A percentile compares a stretch with the other conserved stretches of the same genome.
These are phyloP conservation scores for Aureobasidium melanogenum DNA, from an alignment of 2,329 filamentous ascomycete genomes.

Conservation along the genomic window DNA sequence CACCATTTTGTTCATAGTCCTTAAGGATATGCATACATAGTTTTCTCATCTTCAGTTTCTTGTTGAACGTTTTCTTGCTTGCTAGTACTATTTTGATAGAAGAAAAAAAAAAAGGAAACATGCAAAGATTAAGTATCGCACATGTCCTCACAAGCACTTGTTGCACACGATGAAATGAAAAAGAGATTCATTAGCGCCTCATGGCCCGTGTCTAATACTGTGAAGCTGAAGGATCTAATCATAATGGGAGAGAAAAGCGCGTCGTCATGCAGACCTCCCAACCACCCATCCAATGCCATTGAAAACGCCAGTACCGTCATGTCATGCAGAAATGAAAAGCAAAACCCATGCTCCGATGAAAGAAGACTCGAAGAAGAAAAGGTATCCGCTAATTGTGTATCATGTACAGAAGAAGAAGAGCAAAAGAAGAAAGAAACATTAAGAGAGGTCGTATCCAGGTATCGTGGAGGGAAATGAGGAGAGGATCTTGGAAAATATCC, in stretches of 20 bases:
- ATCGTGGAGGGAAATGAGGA: background rate
- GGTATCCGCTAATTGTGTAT: background rate
- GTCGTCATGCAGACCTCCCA: background rate
- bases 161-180: too few relatives aligned
- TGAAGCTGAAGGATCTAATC: background rate
- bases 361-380: background rate
- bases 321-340: background rate
- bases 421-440: background rate
- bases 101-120: background rate
- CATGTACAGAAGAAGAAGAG: slow-evolving; percentile 3
- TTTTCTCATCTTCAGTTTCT: background rate
- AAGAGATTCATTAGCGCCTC: background rate
- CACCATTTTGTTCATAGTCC: background rate
- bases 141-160: too few relatives aligned
- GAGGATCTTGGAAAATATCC: background rate
- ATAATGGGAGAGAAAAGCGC: background rate
- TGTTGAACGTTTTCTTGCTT: background rate
- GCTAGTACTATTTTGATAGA: background rate
- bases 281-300: background rate
- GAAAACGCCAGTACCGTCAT: background rate
- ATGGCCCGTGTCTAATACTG: background rate
- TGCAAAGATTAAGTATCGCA: too few relatives aligned
- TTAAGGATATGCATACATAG: background rate
- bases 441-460: background rate
- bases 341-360: background rate